These are phyloP conservation scores for Dendrothele bispora DNA, from an alignment of 768 basidiomycete species.

Conservation along the genomic window DNA sequence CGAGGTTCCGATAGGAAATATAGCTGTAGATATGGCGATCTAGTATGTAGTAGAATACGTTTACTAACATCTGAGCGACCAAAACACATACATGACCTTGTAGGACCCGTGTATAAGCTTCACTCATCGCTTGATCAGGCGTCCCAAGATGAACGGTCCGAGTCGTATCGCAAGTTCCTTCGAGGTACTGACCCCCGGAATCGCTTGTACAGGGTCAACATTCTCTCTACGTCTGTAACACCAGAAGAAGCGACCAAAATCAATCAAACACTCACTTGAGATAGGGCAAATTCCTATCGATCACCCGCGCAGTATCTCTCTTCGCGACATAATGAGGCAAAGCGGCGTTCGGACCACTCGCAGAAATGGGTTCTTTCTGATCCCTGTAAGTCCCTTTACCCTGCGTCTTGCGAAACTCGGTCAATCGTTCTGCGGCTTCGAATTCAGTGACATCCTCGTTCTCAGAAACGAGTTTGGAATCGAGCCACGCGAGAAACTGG, in stretches of 20 bases:
- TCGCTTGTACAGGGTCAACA: slow-evolving; percentile 50
- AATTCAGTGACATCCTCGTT: slow-evolving; percentile 88
- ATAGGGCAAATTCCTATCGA: slow-evolving; percentile 80
- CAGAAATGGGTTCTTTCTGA: slow-evolving; percentile 90
- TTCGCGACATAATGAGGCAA: slow-evolving; percentile 89
- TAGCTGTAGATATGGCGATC: slow-evolving; percentile 87
- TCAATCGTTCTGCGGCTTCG: slow-evolving; percentile 83
- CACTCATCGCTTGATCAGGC: slow-evolving; percentile 73
- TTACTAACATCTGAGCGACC: too few relatives aligned
- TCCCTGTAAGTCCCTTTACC: slow-evolving; percentile 74
- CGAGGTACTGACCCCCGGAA: slow-evolving; percentile 85
- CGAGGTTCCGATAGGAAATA: slow-evolving; percentile 89
- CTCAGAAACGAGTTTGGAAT: slow-evolving; percentile 69
- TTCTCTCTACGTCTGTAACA: slow-evolving; percentile 10
- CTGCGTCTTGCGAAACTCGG: slow-evolving; percentile 71
- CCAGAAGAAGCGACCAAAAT: slow-evolving; percentile 3
- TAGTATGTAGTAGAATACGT: too few relatives aligned
- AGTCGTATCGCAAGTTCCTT: slow-evolving; percentile 87
- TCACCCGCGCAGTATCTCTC: slow-evolving; percentile 61
- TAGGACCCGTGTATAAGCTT: slow-evolving; percentile 91
- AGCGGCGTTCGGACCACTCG: slow-evolving; percentile 87
- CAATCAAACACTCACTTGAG: slow-evolving; percentile 69
- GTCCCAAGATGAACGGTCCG: slow-evolving; percentile 84
- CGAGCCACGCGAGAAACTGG: slow-evolving; percentile 89
- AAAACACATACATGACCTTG: slow-evolving; percentile 86